Evolutionary conservation across 2,329 filamentous ascomycete genomes (phyloP).

Genomic region (Purpureocillium lavendulum): DNA sequence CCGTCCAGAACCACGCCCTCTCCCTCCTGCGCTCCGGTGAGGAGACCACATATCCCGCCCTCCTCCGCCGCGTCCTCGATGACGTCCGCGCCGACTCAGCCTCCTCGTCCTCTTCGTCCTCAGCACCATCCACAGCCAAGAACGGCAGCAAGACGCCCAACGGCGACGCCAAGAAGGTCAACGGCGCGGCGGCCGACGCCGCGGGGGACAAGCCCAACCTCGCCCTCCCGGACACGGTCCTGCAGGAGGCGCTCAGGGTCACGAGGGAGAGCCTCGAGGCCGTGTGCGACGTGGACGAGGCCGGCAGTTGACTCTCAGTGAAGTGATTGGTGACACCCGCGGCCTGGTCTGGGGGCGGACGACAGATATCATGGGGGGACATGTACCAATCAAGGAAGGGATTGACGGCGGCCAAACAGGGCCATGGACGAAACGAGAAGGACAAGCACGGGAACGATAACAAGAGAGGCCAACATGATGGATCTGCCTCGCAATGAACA

Average conservation of each 20-base stretch:
- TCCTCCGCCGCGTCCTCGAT: conserved; percentile 51
- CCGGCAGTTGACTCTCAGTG: conserved; percentile 4
- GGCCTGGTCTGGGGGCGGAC: too few relatives aligned
- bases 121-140: conserved; percentile 13
- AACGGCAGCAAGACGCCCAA: conserved; percentile 28
- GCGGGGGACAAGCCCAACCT: conserved; percentile 27
- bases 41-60: conserved; percentile 50
- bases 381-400: too few relatives aligned
- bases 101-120: conserved; percentile 15
- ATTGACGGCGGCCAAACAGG: too few relatives aligned
- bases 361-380: too few relatives aligned
- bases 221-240: conserved; percentile 49
- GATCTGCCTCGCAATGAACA: too few relatives aligned
- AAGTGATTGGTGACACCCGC: too few relatives aligned
- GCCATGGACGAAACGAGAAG: too few relatives aligned
- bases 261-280: conserved; percentile 50
- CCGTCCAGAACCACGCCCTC: conserved; percentile 51
- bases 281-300: conserved; percentile 31
- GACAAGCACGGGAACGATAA: too few relatives aligned
- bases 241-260: conserved; percentile 53
- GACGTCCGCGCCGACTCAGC: conserved; percentile 47
- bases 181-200: conserved; percentile 15
- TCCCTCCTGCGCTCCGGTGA: conserved; percentile 52
- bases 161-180: conserved; percentile 18
- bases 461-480: too few relatives aligned